Percentiles rank a stretch among this genome's conserved stretches.
These are phyloP conservation scores for Fusarium sp. DNA, from an alignment of 2,329 filamentous ascomycete species.

Conservation along the genomic window DNA sequence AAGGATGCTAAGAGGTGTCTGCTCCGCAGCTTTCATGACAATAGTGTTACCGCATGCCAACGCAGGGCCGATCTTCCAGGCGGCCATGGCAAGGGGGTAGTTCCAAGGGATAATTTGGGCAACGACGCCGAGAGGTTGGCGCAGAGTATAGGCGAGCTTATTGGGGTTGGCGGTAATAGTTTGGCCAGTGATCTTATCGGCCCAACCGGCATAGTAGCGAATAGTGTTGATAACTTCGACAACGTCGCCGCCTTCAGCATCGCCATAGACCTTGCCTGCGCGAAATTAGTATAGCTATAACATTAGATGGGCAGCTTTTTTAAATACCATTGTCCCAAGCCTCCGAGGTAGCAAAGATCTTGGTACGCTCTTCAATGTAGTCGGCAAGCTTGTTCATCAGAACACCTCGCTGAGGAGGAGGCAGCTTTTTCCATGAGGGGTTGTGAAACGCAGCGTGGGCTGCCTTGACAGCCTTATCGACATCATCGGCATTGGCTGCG, in stretches of 20 bases:
- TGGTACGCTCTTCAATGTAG: constrained; percentile 68
- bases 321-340: constrained; percentile 70
- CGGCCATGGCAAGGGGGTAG: constrained; percentile 80
- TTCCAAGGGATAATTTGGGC: constrained; percentile 90
- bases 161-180: constrained; percentile 79
- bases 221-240: constrained; percentile 52
- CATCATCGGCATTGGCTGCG: constrained; percentile 45
- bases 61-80: constrained; percentile 82
- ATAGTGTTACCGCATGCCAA: constrained; percentile 77
- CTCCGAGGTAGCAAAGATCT: constrained; percentile 63
- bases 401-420: constrained; percentile 71
- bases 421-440: constrained; percentile 74
- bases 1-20: constrained; percentile 77
- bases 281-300: background rate
- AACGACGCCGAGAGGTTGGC: constrained; percentile 70
- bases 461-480: constrained; percentile 47
- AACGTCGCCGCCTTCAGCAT: constrained; percentile 71
- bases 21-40: constrained; percentile 78
- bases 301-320: constrained; percentile 52
- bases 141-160: constrained; percentile 81
- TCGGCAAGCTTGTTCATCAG: constrained; percentile 75
- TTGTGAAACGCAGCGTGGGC: constrained; percentile 75
- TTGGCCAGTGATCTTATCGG: constrained; percentile 87
- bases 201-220: constrained; percentile 73
- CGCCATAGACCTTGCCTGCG: constrained; percentile 69